Base-by-base conservation (phyloP, 805 yeast genomes). In the Wickerhamiella kurtzmanii region DNA sequence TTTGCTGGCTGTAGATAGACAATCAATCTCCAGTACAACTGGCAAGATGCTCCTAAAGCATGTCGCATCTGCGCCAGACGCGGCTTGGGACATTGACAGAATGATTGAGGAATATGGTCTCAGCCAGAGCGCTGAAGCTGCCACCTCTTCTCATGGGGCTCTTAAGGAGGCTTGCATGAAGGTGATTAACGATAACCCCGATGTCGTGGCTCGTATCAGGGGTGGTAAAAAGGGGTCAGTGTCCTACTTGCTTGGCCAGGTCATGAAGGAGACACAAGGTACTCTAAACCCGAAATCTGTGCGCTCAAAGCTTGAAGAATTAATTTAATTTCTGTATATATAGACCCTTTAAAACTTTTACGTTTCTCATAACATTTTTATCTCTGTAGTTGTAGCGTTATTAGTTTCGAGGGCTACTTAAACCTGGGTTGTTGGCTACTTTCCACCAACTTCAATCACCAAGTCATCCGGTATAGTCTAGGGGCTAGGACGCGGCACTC, bases 241-340 rank as follows among this genome's bases (percentile, higher is more conserved):
- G n/a, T 83, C 86, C 56, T 84, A 69, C 56, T 67, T 92, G 47
- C 72, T 92, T 2, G 97, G 96, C 1, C 76, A 75, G 58, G 94
- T 86, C 17, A 85, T 92, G 95, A 76, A 77, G 56, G 66, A 71
- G 47, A 75, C 85, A 1, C 82, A 79, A 53, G 96, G 96, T 2
- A 72, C 55, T 1, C 46, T 22, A 35, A 48, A 51, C 43, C 63
- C 65, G 13, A 50, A 52, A n/a, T 52, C 46, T 15, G 53, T 60
- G 13, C 48, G 48, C 28, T 38, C 39, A 35, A 69, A 62, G 60
- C 71, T 55, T 8, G 44, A 39, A 21, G 16, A 20, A 9, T 35
- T 37, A 20, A 5, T 22, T n/a, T 15, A 13, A 41, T 4, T 8
- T 18, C 20, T 4, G 35, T 39, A n/a, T 16, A 28, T 15, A 39